Evolutionary conservation across 2,329 filamentous ascomycete species (phyloP).

Genomic region (Nigrospora osmanthi): DNA sequence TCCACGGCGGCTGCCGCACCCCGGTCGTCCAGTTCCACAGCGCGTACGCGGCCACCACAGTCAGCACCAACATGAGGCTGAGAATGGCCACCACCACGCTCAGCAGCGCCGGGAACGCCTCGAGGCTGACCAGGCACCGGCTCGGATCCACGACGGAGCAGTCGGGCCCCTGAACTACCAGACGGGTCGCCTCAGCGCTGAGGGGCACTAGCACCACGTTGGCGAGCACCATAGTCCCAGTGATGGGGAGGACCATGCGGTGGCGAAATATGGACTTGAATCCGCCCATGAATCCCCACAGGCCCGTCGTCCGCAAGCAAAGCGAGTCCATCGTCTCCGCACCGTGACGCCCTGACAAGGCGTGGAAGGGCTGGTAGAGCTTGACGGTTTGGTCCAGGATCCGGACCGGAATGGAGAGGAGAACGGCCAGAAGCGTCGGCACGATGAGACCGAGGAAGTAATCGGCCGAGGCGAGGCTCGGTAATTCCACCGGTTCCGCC

Average conservation of each 20-base stretch:
- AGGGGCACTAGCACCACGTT: constrained; percentile 28
- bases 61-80: constrained; percentile 19
- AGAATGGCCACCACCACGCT: constrained; percentile 24
- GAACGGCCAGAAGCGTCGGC: constrained; percentile 24
- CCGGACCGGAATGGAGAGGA: constrained; percentile 25
- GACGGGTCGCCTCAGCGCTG: constrained; percentile 29
- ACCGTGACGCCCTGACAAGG: constrained; percentile 26
- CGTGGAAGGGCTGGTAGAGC: constrained; percentile 33
- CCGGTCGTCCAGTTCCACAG: constrained; percentile 28
- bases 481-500: neutral
- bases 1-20: constrained; percentile 31
- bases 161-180: constrained; percentile 25
- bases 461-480: constrained; percentile 16
- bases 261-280: constrained; percentile 23
- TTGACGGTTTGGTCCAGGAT: constrained; percentile 27
- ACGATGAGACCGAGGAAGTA: constrained; percentile 29
- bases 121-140: constrained; percentile 24
- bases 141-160: constrained; percentile 13
- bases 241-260: constrained; percentile 27
- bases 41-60: constrained; percentile 16
- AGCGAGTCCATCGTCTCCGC: constrained; percentile 31
- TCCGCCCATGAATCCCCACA: constrained; percentile 25
- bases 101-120: constrained; percentile 22
- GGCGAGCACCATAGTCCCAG: constrained; percentile 24
- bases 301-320: constrained; percentile 30